Evolutionary conservation across 495 filamentous ascomycete genomes (phyloP).

Genomic region (Aspergillus kassunensis): DNA sequence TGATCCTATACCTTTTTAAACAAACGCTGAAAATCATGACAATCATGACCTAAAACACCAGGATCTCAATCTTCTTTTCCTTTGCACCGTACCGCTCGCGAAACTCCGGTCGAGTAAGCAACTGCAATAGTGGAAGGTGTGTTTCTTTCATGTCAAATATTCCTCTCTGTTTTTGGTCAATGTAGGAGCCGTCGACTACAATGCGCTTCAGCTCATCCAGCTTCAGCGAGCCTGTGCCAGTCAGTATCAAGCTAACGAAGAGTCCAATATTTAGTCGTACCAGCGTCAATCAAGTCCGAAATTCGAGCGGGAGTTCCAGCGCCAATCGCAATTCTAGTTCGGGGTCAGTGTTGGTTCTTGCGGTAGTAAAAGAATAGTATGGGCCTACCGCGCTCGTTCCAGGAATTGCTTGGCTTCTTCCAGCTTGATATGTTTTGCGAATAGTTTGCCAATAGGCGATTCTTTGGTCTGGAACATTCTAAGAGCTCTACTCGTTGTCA

Average conservation of each 20-base stretch:
- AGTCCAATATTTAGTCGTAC: conserved; percentile 38
- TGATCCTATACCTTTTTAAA: conserved; percentile 2
- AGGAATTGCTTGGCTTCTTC: conserved; percentile 78
- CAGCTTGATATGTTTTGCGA: conserved; percentile 97
- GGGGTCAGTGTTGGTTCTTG: background rate
- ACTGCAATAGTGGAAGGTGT: conserved; percentile 65
- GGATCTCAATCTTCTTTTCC: conserved; percentile 35
- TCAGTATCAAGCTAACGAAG: background rate
- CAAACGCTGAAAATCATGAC: conserved; percentile 14
- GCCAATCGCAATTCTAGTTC: conserved; percentile 67
- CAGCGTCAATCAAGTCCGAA: conserved; percentile 73
- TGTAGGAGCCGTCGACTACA: conserved; percentile 82
- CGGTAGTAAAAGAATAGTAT: background rate
- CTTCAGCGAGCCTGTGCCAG: conserved; percentile 59
- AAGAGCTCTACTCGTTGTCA: conserved; percentile 50
- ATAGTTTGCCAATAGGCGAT: conserved; percentile 78
- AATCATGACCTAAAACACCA: conserved; percentile 33
- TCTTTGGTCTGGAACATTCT: conserved; percentile 75
- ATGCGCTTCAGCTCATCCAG: conserved; percentile 68
- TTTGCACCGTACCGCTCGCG: conserved; percentile 59
- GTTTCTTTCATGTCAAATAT: conserved; percentile 93
- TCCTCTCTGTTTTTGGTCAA: conserved; percentile 87
- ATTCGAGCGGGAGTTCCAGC: conserved; percentile 84
- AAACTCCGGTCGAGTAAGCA: conserved; percentile 63
- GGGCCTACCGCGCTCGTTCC: conserved; percentile 50